These are phyloP conservation scores for Pyrenophora graminea DNA, from an alignment of 2,329 filamentous ascomycete species.

Conservation along the genomic window DNA sequence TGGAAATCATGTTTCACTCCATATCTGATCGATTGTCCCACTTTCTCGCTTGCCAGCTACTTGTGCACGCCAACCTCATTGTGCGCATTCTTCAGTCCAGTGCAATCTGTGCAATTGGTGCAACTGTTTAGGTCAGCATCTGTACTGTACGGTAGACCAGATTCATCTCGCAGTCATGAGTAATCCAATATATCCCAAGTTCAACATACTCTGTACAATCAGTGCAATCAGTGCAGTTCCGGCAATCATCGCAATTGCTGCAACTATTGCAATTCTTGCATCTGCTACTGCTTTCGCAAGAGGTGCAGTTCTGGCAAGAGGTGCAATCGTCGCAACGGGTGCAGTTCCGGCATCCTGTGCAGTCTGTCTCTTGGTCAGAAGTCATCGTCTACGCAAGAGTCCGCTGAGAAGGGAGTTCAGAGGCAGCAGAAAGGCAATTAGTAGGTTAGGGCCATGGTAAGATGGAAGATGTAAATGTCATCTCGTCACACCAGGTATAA, in stretches of 20 bases:
- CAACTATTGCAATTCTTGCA: slow-evolving; percentile 8
- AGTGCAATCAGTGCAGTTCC: slow-evolving; percentile 3
- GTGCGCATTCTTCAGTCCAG: slow-evolving; percentile 7
- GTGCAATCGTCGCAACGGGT: slow-evolving; percentile 1
- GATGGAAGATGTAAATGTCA: no score
- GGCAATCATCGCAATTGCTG: slow-evolving; percentile 1
- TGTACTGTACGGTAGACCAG: background rate
- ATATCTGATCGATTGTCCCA: no score
- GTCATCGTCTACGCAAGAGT: background rate
- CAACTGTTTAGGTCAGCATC: slow-evolving; percentile 8
- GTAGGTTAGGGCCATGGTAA: no score
- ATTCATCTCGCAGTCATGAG: background rate
- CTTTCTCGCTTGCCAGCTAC: background rate
- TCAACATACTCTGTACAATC: slow-evolving; percentile 4
- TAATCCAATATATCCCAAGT: background rate
- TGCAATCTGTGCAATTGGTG: slow-evolving; percentile 11
- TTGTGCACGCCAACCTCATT: slow-evolving; percentile 12
- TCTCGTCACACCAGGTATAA: background rate
- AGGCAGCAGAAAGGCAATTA: no score
- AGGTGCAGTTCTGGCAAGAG: background rate
- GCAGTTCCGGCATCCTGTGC: slow-evolving; percentile 3
- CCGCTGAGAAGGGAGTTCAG: no score
- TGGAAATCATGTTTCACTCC: no score
- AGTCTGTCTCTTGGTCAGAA: slow-evolving; percentile 3
- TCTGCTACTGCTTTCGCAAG: background rate